Evolutionary conservation across 1,284 basidiomycete genomes (phyloP).

Genomic region (Melampsora larici-populina): DNA sequence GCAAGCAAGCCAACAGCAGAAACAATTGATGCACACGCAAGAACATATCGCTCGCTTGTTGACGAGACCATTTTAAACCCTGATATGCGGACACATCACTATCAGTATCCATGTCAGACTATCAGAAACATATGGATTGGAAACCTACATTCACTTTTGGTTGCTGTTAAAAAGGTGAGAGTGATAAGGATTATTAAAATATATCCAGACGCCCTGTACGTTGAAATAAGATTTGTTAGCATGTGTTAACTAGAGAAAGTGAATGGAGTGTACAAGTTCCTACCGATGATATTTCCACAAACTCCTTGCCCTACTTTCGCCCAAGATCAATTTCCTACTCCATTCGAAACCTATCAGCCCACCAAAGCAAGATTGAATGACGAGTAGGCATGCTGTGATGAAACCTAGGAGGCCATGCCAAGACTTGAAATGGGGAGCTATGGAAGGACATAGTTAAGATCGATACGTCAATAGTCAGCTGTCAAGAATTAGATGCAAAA

Average conservation of each 20-base stretch:
- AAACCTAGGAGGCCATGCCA: constrained; percentile 42
- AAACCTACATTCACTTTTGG: constrained; percentile 36
- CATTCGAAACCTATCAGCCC: constrained; percentile 36
- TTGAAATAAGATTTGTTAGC: neutral
- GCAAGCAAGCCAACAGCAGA: constrained; percentile 26
- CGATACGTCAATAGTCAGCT: neutral
- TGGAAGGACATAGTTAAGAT: neutral
- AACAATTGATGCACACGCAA: constrained; percentile 20
- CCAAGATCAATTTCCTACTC: constrained; percentile 22
- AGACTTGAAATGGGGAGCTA: constrained; percentile 40
- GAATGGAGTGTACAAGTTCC: neutral
- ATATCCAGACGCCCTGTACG: constrained; percentile 26
- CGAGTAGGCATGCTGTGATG: constrained; percentile 13
- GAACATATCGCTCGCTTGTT: constrained; percentile 1
- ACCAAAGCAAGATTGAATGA: constrained; percentile 33
- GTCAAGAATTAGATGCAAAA: no score
- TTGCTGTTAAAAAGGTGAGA: constrained; percentile 30
- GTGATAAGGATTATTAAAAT: constrained; percentile 25
- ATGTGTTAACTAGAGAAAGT: neutral
- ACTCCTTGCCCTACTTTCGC: constrained; percentile 20
- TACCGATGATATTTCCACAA: constrained; percentile 42
- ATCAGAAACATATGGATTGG: neutral
- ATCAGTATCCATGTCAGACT: neutral
- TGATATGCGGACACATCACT: neutral
- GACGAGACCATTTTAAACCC: neutral